Evolutionary conservation across 2,329 filamentous ascomycete genomes (phyloP), one percentile per base, ranked within the genome.

Genomic region (Xylariaceae sp.): DNA sequence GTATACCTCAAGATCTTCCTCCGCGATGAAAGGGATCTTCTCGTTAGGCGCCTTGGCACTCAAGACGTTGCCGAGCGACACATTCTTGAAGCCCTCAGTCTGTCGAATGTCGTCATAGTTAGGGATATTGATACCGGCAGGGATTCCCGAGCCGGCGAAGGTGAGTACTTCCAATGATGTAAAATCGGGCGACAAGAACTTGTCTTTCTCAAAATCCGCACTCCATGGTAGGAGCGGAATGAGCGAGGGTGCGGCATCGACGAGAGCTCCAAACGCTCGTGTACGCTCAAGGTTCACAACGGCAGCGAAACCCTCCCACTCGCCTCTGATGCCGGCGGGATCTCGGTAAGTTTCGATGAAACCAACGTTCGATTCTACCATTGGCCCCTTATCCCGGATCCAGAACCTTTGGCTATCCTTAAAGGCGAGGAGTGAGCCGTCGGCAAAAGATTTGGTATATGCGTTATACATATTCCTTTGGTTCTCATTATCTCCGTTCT

Each of bases 121-220:
- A 1, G 66, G 66, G 67, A 86, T 84, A 63, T 86, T 86, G 66
- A 86, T 86, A 30, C 85, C 84, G 29, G 83, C 83, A 7, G 84
- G 84, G 52, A 87, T 88, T 54, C 82, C 86, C 56, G 77, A 85
- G 50, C 77, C 81, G 68, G 81, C 80, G 64, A 96, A 96, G 0
- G 87, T 90, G 57, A 96, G 73, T 2, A 96, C 91, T 70, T 99
- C 94, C 1, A 97, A 79, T 7, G 88, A 94, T 0, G 94, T 97
- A 68, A 99, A 99, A 70, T 99, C 94, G 0, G 94, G 94, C 50
- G 89, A 92, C 37, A 95, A 74, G 72, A 99, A 99, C 67, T 88
- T 91, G 75, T 96, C 91, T 73, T 97, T 97, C 70, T 99, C 94
- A 62, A 97, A 99, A 0, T 89, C 88, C 46, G 82, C 80, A 37